A percentile compares a stretch with the other conserved stretches of the same genome.
These are phyloP conservation scores for Sporothrix luriei DNA, from an alignment of 2,329 filamentous ascomycete genomes.

Conservation along the genomic window DNA sequence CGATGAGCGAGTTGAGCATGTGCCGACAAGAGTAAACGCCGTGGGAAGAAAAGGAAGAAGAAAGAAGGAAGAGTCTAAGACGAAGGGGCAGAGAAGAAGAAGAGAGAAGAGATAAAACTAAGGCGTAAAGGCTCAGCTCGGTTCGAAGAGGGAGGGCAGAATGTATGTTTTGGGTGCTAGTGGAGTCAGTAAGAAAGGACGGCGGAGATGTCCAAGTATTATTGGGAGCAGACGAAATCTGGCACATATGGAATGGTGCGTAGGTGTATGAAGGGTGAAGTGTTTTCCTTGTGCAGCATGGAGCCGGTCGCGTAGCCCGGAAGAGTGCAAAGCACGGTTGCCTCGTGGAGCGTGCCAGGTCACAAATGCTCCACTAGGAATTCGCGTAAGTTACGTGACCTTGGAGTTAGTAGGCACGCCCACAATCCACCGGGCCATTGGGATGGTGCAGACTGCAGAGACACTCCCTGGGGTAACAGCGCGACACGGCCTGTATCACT, in stretches of 20 bases:
- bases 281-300: neutral
- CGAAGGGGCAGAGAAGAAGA: neutral
- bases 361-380: conserved; percentile 4
- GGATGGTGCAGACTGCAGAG: conserved; percentile 11
- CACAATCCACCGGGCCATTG: neutral
- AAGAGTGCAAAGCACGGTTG: conserved; percentile 23
- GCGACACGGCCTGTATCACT: conserved; percentile 8
- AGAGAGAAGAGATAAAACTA: neutral
- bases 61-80: neutral
- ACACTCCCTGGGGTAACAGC: conserved; percentile 3
- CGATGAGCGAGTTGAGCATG: conserved; percentile 1
- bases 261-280: neutral
- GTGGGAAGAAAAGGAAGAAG: neutral
- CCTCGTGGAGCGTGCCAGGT: conserved; percentile 24
- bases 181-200: conserved; percentile 22
- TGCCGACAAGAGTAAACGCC: conserved; percentile 3
- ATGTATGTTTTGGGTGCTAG: conserved; percentile 35
- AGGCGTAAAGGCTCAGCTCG: neutral
- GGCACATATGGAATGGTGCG: conserved; percentile 3
- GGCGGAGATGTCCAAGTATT: conserved; percentile 7
- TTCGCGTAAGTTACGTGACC: neutral
- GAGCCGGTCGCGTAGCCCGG: conserved; percentile 19
- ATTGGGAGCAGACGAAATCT: neutral
- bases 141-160: conserved; percentile 8
- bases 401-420: neutral